phyloP scores from a whole-genome alignment of 2,329 filamentous ascomycete genomes.

The Colletotrichum magnum region DNA sequence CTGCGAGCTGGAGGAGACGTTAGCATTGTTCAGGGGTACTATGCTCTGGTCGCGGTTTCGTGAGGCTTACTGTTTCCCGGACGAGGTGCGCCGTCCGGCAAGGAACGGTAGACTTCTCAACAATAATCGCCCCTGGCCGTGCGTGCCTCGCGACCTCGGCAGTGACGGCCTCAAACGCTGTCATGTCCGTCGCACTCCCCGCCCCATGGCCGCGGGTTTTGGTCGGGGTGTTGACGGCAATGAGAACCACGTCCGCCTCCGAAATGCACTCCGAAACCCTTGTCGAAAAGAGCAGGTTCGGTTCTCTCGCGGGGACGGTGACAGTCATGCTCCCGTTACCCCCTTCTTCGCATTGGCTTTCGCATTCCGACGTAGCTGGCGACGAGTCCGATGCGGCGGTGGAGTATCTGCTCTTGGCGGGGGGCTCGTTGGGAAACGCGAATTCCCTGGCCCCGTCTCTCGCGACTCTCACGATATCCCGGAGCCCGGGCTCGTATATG shows the following conservation, averaged over 20 bases:
- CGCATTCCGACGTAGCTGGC: slow-evolving; percentile 51
- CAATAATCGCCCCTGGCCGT: slow-evolving; percentile 78
- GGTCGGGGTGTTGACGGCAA: slow-evolving; percentile 85
- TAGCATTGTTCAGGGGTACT: neutral
- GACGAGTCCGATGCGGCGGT: slow-evolving; percentile 44
- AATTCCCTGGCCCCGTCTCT: slow-evolving; percentile 68
- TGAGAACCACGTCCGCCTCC: slow-evolving; percentile 80
- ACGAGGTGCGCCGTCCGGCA: slow-evolving; percentile 80
- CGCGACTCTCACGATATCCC: slow-evolving; percentile 75
- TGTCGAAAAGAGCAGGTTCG: slow-evolving; percentile 85
- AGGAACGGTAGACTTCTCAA: slow-evolving; percentile 87
- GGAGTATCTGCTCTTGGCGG: slow-evolving; percentile 44
- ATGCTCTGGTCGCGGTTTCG: too few species aligned
- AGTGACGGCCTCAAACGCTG: slow-evolving; percentile 78
- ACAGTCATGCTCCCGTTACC: slow-evolving; percentile 40
- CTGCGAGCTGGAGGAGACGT: slow-evolving; percentile 59
- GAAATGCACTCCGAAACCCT: slow-evolving; percentile 73
- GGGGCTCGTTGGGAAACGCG: slow-evolving; percentile 54
- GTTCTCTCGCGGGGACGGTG: slow-evolving; percentile 59
- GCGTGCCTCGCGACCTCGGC: slow-evolving; percentile 77
- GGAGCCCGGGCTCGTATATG: slow-evolving; percentile 81
- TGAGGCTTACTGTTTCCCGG: slow-evolving; percentile 71
- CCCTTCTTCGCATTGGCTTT: slow-evolving; percentile 46
- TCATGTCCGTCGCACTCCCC: slow-evolving; percentile 80
- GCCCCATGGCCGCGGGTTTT: slow-evolving; percentile 79